These are phyloP conservation scores for Cystobasidium tubakii DNA, from an alignment of 768 basidiomycete genomes.

Conservation along the genomic window DNA sequence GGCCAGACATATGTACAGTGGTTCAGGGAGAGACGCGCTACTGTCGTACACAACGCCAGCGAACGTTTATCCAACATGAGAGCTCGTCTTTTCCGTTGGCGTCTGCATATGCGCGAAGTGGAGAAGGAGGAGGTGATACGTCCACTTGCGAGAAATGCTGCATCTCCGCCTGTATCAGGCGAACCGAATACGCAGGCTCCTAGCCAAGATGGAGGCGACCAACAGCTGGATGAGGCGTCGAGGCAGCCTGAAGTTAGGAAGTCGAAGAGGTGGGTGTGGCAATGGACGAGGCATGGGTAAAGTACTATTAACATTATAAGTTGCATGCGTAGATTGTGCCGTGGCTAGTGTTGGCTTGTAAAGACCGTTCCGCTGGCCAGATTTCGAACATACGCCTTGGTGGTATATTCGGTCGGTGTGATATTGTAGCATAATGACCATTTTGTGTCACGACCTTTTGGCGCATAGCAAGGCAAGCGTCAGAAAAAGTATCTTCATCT, in stretches of 20 bases:
- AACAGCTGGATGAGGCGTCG: neutral
- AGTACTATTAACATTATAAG: no score
- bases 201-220: neutral
- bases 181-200: neutral
- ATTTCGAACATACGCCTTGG: no score
- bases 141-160: neutral
- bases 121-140: slow-evolving; percentile 16
- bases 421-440: no score
- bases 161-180: neutral
- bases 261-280: slow-evolving; percentile 25
- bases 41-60: neutral
- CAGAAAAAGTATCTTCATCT: no score
- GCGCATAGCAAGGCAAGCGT: no score
- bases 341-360: no score
- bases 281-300: slow-evolving; percentile 13
- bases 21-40: slow-evolving; percentile 6
- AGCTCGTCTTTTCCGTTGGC: slow-evolving; percentile 24
- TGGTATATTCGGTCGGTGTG: no score
- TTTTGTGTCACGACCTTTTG: no score
- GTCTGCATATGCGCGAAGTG: slow-evolving; percentile 29
- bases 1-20: neutral
- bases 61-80: slow-evolving; percentile 11
- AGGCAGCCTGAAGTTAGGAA: neutral
- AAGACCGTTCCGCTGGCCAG: no score
- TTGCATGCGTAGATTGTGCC: no score